Conservation (phyloP, 768 basidiomycete genomes). For the Suillus hirtellus region DNA sequence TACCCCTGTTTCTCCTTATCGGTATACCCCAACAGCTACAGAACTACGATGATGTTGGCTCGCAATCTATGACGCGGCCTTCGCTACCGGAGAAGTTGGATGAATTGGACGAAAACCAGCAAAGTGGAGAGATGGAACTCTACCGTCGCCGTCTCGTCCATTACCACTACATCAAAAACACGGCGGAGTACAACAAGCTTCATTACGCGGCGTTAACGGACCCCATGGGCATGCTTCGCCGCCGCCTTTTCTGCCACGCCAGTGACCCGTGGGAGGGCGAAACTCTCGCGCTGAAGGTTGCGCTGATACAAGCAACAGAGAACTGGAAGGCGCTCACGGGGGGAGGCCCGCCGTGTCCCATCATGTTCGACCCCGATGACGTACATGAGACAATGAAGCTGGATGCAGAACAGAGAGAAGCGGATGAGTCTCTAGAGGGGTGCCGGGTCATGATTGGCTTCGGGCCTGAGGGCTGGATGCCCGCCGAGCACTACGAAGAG, state of each 20-base stretch:
- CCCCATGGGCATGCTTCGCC: constrained; percentile 34
- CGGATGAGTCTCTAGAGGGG: constrained; percentile 33
- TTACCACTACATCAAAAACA: constrained; percentile 48
- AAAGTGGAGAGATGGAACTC: constrained; percentile 32
- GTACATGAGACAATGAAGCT: constrained; percentile 42
- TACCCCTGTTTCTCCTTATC: constrained; percentile 51
- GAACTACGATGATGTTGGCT: constrained; percentile 47
- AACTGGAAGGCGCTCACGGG: constrained; percentile 43
- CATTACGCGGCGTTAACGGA: constrained; percentile 44
- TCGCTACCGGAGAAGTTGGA: constrained; percentile 44
- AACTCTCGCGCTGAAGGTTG: constrained; percentile 45
- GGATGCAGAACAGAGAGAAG: constrained; percentile 29
- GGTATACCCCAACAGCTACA: constrained; percentile 44
- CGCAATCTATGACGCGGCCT: constrained; percentile 39
- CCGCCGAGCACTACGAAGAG: constrained; percentile 41
- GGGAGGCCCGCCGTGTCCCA: constrained; percentile 41
- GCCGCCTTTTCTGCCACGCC: constrained; percentile 46
- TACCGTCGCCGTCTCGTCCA: constrained; percentile 50
- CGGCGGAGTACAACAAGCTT: constrained; percentile 43
- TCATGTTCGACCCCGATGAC: constrained; percentile 48
- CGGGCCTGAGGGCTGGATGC: constrained; percentile 46
- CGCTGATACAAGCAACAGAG: constrained; percentile 45
- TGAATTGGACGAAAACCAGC: constrained; percentile 41
- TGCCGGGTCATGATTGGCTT: constrained; percentile 31
- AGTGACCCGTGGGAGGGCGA: constrained; percentile 53